These are phyloP conservation scores for Amylostereum chailletii DNA, from an alignment of 1,284 basidiomycete genomes.

Conservation along the genomic window DNA sequence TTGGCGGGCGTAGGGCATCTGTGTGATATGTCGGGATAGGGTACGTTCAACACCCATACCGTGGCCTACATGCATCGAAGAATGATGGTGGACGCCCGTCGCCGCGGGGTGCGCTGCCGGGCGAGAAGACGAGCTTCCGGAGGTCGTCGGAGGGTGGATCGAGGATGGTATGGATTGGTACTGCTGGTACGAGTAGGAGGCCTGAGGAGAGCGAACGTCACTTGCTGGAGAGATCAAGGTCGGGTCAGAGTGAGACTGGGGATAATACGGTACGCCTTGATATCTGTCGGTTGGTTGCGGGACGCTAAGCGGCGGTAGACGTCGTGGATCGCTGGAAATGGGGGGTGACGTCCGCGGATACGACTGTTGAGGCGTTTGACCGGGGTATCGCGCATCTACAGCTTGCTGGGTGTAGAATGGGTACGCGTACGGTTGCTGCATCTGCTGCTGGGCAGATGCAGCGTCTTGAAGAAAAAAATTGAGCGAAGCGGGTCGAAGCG, in stretches of 20 bases:
- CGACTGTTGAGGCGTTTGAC: constrained; percentile 36
- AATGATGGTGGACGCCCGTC: constrained; percentile 31
- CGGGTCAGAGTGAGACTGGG: constrained; percentile 16
- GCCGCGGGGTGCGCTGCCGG: constrained; percentile 17
- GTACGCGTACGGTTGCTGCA: constrained; percentile 31
- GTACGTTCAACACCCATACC: constrained; percentile 23
- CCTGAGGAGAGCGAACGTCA: constrained; percentile 47
- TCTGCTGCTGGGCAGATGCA: constrained; percentile 19
- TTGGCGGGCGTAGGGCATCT: constrained; percentile 30
- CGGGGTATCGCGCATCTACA: constrained; percentile 42
- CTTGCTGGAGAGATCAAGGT: constrained; percentile 3
- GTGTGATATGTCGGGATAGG: constrained; percentile 8
- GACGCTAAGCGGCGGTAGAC: constrained; percentile 38
- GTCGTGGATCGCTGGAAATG: constrained; percentile 34
- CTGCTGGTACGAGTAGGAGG: constrained; percentile 31
- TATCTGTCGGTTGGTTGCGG: constrained; percentile 32
- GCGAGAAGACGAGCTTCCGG: constrained; percentile 1
- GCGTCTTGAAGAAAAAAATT: not conserved
- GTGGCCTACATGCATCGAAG: constrained; percentile 18
- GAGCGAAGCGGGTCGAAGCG: not conserved
- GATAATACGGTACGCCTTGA: constrained; percentile 30
- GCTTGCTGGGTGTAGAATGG: constrained; percentile 43
- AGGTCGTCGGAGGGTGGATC: constrained; percentile 1
- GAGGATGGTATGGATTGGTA: constrained; percentile 1
- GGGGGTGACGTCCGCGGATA: constrained; percentile 42